phyloP scores from a whole-genome alignment of 345 rosid genomes.

The Corchorus olitorius region DNA sequence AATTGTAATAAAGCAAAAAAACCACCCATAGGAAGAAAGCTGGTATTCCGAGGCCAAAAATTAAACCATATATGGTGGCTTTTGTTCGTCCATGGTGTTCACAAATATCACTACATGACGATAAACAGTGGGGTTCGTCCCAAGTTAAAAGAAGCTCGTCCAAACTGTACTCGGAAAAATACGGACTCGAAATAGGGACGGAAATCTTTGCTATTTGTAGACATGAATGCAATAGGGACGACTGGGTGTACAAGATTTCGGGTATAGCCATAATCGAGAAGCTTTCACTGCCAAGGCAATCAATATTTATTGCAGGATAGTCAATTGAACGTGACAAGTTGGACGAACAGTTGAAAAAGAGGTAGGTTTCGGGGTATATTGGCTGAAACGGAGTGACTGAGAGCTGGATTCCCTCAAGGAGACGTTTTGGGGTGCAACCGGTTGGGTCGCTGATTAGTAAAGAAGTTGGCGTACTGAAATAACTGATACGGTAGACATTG shows the following conservation, averaged over 20 bases:
- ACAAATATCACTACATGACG: constrained; percentile 2
- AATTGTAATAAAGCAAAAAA: constrained; percentile 21
- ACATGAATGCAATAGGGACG: background rate
- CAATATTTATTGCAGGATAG: background rate
- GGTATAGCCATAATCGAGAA: constrained; percentile 20
- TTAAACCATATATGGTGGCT: constrained; percentile 43
- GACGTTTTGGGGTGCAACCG: constrained; percentile 7
- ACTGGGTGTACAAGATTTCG: background rate
- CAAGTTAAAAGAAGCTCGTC: background rate
- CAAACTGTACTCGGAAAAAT: background rate
- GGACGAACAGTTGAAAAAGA: constrained; percentile 33
- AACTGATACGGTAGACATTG: constrained; percentile 1
- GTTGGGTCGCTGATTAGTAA: constrained; percentile 15
- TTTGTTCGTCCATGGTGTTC: constrained; percentile 20
- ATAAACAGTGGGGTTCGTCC: background rate
- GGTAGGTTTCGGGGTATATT: constrained; percentile 8
- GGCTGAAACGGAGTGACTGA: constrained; percentile 13
- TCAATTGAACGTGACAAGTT: background rate
- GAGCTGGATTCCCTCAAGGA: background rate
- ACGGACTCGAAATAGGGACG: constrained; percentile 5
- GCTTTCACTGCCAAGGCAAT: constrained; percentile 26
- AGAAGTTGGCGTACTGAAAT: background rate
- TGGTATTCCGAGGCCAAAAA: constrained; percentile 50
- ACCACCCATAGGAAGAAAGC: constrained; percentile 35
- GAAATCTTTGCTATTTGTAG: background rate